A percentile compares a stretch with the other conserved stretches of the same genome.
phyloP scores from a whole-genome alignment of 2,329 filamentous ascomycete genomes.

The Ceratocystis ficicola region DNA sequence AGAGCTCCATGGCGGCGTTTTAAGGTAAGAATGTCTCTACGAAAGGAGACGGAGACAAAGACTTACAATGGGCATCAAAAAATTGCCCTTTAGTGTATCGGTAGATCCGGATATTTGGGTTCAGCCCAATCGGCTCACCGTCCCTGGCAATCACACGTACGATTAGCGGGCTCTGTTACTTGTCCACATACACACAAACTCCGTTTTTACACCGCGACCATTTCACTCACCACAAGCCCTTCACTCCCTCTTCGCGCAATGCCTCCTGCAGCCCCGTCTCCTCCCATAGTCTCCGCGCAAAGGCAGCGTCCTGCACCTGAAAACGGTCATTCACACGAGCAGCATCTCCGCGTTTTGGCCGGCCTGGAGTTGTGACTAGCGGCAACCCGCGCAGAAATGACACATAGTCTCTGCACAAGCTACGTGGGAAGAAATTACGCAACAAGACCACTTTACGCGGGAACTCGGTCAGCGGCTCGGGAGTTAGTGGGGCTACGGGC shows the following conservation, averaged over 20 bases:
- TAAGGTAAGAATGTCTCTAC: neutral
- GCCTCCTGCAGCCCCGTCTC: constrained; percentile 61
- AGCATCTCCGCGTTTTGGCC: constrained; percentile 68
- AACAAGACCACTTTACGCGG: constrained; percentile 59
- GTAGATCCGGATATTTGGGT: constrained; percentile 81
- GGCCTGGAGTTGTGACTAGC: constrained; percentile 63
- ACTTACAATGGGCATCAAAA: constrained; percentile 81
- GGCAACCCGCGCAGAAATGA: constrained; percentile 58
- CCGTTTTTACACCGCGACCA: neutral
- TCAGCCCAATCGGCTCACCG: constrained; percentile 70
- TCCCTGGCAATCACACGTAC: constrained; percentile 45
- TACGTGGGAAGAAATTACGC: constrained; percentile 60
- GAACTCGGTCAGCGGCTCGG: constrained; percentile 40
- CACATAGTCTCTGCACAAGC: constrained; percentile 64
- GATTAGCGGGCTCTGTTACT: too few species aligned
- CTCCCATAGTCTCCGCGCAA: constrained; percentile 65
- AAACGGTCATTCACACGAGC: constrained; percentile 82
- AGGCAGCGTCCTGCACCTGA: constrained; percentile 62
- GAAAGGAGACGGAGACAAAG: constrained; percentile 24
- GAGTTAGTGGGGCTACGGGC: constrained; percentile 50
- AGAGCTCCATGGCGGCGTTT: too few species aligned
- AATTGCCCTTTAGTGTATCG: constrained; percentile 77
- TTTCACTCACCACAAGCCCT: constrained; percentile 35
- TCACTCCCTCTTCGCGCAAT: constrained; percentile 33
- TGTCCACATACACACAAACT: neutral